These are phyloP conservation scores for Hericium alpestre DNA, from an alignment of 768 basidiomycete species.

Conservation along the genomic window DNA sequence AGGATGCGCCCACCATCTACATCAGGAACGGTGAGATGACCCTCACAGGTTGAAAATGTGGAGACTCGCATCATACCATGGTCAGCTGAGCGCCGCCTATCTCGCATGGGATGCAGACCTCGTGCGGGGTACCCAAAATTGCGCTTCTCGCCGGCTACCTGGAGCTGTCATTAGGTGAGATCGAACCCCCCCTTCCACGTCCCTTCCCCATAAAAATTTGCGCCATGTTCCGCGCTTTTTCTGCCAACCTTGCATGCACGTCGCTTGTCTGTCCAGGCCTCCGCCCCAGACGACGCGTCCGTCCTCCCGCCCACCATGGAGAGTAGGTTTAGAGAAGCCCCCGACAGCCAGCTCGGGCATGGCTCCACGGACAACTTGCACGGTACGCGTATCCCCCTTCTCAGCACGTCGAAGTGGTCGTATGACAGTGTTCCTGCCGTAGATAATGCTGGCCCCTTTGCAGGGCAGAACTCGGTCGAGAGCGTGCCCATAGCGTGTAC, in stretches of 20 bases:
- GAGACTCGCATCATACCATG: too few relatives aligned
- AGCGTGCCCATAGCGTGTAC: background rate
- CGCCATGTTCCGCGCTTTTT: background rate
- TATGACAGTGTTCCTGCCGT: background rate
- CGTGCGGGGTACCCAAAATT: too few relatives aligned
- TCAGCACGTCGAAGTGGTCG: background rate
- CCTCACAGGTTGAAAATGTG: too few relatives aligned
- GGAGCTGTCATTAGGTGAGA: background rate
- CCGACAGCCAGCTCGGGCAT: background rate
- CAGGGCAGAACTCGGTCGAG: background rate
- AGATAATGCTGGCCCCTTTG: background rate
- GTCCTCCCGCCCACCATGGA: background rate
- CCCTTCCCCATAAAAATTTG: background rate
- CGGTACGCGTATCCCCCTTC: background rate
- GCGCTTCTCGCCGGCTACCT: too few relatives aligned
- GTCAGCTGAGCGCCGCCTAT: too few relatives aligned
- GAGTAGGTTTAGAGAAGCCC: background rate
- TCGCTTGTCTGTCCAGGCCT: background rate
- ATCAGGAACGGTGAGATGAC: too few relatives aligned
- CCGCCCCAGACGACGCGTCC: too few relatives aligned
- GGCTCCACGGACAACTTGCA: background rate
- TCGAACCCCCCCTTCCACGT: background rate
- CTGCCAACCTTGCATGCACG: background rate
- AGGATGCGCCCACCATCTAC: too few relatives aligned
- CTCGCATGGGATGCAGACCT: too few relatives aligned